These are phyloP conservation scores for Entonaema liquescens DNA, from an alignment of 495 filamentous ascomycete species.

Conservation along the genomic window DNA sequence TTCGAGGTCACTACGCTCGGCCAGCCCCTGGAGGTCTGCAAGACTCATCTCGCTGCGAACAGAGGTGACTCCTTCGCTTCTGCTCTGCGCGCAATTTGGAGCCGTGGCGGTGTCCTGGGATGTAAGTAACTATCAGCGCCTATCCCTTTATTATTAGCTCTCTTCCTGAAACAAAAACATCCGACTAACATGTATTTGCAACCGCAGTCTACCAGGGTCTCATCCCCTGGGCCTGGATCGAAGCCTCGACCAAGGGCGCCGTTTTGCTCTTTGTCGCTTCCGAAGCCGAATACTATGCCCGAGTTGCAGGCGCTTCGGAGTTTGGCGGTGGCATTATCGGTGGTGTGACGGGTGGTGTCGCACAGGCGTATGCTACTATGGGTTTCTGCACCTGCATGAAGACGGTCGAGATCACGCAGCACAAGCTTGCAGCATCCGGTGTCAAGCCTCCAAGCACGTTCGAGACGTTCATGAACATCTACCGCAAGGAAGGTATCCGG, in stretches of 20 bases:
- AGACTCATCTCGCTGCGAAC: slow-evolving; percentile 99
- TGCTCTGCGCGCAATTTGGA: slow-evolving; percentile 88
- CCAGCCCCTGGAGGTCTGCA: slow-evolving; percentile 97
- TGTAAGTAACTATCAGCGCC: slow-evolving; percentile 69
- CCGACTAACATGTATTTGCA: slow-evolving; percentile 15
- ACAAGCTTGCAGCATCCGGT: slow-evolving; percentile 87
- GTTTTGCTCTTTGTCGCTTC: slow-evolving; percentile 99
- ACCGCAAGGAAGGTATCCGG: slow-evolving; percentile 89
- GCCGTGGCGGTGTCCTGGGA: slow-evolving; percentile 90
- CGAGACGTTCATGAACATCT: slow-evolving; percentile 96
- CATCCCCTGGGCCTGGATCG: slow-evolving; percentile 99
- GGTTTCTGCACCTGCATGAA: slow-evolving; percentile 99
- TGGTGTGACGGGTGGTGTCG: slow-evolving; percentile 93
- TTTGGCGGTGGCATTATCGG: slow-evolving; percentile 89
- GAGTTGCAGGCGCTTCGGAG: slow-evolving; percentile 78
- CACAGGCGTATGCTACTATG: slow-evolving; percentile 99
- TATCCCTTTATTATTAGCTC: not conserved
- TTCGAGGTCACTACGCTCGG: slow-evolving; percentile 86
- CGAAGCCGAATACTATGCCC: slow-evolving; percentile 94
- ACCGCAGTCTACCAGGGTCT: slow-evolving; percentile 95
- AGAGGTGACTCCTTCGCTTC: slow-evolving; percentile 84
- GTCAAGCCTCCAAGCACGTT: slow-evolving; percentile 88
- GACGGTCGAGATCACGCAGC: slow-evolving; percentile 99
- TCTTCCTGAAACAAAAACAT: not conserved
- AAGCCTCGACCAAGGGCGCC: slow-evolving; percentile 98